Base-by-base conservation (phyloP, 164 flowering plant genomes). In the Tinospora cordifolia region DNA sequence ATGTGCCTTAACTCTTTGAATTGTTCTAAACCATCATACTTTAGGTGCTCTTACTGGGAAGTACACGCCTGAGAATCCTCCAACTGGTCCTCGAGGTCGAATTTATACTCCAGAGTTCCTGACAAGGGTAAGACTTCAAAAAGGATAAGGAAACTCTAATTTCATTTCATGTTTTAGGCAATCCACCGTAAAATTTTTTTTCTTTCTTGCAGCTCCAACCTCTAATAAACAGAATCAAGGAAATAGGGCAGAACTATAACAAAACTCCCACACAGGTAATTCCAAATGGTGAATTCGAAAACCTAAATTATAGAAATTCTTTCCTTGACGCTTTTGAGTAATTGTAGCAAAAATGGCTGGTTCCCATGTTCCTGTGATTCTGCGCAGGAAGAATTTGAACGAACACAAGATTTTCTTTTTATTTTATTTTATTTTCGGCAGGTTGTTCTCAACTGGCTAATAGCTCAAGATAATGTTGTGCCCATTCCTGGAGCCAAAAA, bases 261-360 rank as follows among this genome's bases (percentile, higher is more conserved):
- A 94, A 83, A 80, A 89, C 93, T 38, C 78, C 90, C 41, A 90
- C 98, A 54, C 96, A 94, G 96, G 97, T 90, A n/a, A n/a, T n/a
- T n/a, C n/a, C n/a, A n/a, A n/a, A n/a, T n/a, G n/a, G n/a, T n/a
- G n/a, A n/a, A n/a, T n/a, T n/a, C n/a, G n/a, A n/a, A n/a, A n/a
- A n/a, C n/a, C n/a, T n/a, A n/a, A n/a, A n/a, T n/a, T n/a, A n/a
- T n/a, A n/a, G n/a, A n/a, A 46, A 10, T 46, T 46, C 51, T 46
- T 10, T 46, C 5, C 10, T 46, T 46, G 10, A 46, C 15, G 5
- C 51, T 46, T 6, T 2, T 17, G 15, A 46, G 14, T 46, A 46
- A 46, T 10, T 1, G 15, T 1, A 46, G 1, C 10, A 46, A 46
- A 6, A 46, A 46, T 2, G 51, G 6, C 10, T 6, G 51, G 15